These are phyloP conservation scores for Naegleria lovaniensis DNA, from an alignment of 208 protist genomes.

Conservation along the genomic window DNA sequence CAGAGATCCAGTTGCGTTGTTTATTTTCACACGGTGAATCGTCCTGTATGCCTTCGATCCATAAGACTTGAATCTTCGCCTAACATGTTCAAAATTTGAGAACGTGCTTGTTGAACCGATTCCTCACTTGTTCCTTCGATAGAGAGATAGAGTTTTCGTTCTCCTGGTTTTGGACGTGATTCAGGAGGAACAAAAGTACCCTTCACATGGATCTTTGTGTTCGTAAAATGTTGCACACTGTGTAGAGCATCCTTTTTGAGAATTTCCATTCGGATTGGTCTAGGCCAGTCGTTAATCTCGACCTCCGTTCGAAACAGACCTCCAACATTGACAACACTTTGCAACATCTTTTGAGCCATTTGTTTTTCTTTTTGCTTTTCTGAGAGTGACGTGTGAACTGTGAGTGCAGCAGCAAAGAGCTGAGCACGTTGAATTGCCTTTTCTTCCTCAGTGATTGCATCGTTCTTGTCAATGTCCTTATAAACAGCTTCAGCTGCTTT, in stretches of 20 bases:
- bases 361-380: constrained; percentile 1
- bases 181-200: not conserved
- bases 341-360: not conserved
- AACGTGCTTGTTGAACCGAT: not conserved
- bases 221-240: not conserved
- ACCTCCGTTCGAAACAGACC: not conserved
- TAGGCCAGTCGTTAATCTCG: constrained; percentile 20
- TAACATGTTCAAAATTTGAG: not conserved
- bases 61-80: not conserved
- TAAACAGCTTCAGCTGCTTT: not conserved
- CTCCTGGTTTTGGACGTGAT: not conserved
- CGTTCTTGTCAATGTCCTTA: not conserved
- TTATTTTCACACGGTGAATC: not conserved
- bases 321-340: not conserved
- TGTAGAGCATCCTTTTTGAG: not conserved
- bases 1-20: too few relatives aligned
- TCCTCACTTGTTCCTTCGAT: not conserved
- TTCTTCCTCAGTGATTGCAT: not conserved
- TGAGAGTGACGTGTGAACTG: not conserved
- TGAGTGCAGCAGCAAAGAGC: not conserved
- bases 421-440: not conserved
- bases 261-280: not conserved
- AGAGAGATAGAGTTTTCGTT: not conserved
- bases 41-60: not conserved
- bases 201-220: not conserved